phyloP scores from a whole-genome alignment of 768 basidiomycete species.

The Phylloporus sp. region DNA sequence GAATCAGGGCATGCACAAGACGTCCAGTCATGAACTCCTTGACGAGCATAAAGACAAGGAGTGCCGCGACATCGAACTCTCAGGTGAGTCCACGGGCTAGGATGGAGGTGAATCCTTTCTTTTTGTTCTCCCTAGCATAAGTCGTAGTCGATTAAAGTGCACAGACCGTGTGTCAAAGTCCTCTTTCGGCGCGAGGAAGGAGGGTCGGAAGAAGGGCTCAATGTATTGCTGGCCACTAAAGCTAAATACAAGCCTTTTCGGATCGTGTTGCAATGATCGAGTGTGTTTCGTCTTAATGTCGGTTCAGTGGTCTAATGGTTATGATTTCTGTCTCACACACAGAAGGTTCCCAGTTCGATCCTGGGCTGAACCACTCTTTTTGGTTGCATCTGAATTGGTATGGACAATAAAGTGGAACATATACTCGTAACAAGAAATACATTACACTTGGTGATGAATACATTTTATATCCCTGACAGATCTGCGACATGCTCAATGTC shows the following conservation, averaged over 20 bases:
- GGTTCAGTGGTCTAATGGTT: conserved; percentile 46
- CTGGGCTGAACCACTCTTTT: conserved; percentile 36
- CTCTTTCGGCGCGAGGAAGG: too few relatives aligned
- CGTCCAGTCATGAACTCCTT: too few relatives aligned
- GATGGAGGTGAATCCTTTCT: conserved; percentile 61
- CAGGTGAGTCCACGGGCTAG: conserved; percentile 48
- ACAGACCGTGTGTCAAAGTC: conserved; percentile 30
- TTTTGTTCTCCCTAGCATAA: too few relatives aligned
- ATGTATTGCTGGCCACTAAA: too few relatives aligned
- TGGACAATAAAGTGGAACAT: too few relatives aligned
- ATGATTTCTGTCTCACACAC: conserved; percentile 48
- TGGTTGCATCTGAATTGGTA: too few relatives aligned
- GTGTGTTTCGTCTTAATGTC: rapidly evolving
- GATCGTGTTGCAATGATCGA: not conserved
- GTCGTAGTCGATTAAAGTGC: not conserved
- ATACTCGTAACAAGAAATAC: too few relatives aligned
- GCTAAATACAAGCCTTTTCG: too few relatives aligned
- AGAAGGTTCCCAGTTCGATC: conserved; percentile 47
- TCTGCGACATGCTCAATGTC: not conserved
- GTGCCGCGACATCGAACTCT: conserved; percentile 43
- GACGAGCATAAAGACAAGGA: too few relatives aligned
- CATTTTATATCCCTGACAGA: not conserved
- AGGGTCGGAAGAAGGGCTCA: too few relatives aligned
- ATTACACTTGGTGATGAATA: too few relatives aligned
- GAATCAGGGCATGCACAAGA: too few relatives aligned